These are phyloP conservation scores for Uronychia binucleata DNA, from an alignment of 73 alveolate species.

Conservation along the genomic window DNA sequence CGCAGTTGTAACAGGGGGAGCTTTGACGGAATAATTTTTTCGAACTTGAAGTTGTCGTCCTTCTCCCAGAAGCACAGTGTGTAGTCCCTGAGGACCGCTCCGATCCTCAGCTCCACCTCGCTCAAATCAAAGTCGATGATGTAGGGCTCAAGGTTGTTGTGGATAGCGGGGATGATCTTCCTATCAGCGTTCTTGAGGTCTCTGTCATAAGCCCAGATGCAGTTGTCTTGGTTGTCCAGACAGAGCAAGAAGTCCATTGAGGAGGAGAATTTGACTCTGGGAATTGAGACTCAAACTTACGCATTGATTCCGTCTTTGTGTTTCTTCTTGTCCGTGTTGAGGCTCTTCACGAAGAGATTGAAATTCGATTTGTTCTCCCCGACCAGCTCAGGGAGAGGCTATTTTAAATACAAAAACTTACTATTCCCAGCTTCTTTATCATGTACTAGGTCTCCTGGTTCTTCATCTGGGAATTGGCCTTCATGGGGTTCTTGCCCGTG, in stretches of 20 bases:
- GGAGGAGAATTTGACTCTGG: slow-evolving; percentile 15
- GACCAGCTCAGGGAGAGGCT: slow-evolving; percentile 35
- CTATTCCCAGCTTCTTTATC: not conserved
- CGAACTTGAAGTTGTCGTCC: slow-evolving; percentile 43
- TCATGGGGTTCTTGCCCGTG: not conserved
- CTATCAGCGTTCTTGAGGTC: slow-evolving; percentile 12
- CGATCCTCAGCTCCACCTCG: slow-evolving; percentile 34
- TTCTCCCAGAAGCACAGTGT: slow-evolving; percentile 55
- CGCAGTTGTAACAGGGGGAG: slow-evolving; percentile 15
- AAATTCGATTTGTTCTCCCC: slow-evolving; percentile 43
- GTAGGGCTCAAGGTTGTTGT: slow-evolving; percentile 30
- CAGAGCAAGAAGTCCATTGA: slow-evolving; percentile 15
- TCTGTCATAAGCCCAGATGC: slow-evolving; percentile 24
- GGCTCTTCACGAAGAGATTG: slow-evolving; percentile 30
- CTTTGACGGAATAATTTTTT: slow-evolving; percentile 18
- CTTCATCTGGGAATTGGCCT: not conserved
- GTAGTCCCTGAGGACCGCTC: slow-evolving; percentile 50
- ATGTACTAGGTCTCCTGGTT: not conserved
- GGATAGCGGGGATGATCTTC: slow-evolving; percentile 13
- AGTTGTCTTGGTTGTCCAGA: slow-evolving; percentile 14
- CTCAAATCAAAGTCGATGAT: slow-evolving; percentile 40
- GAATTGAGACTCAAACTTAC: not conserved
- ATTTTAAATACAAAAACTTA: not conserved
- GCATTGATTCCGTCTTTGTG: slow-evolving; percentile 35
- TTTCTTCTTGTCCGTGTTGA: slow-evolving; percentile 39